Percentiles rank a stretch among this genome's conserved stretches.
Evolutionary conservation across 2,329 filamentous ascomycete species (phyloP).

Genomic region (Dendrostoma leiphaemia): DNA sequence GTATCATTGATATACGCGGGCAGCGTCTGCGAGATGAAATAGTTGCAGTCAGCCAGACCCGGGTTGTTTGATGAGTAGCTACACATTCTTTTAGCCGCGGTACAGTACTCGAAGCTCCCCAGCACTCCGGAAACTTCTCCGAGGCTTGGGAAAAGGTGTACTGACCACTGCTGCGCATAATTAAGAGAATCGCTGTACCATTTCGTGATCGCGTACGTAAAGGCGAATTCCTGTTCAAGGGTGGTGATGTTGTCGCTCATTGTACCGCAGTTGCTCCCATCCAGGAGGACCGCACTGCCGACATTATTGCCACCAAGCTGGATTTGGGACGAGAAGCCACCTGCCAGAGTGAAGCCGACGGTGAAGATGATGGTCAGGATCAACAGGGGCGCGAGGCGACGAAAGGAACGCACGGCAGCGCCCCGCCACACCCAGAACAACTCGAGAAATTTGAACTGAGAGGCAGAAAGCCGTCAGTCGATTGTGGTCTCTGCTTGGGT

Average conservation of each 20-base stretch:
- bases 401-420: neutral
- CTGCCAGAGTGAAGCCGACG: constrained; percentile 1
- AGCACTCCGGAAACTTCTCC: too few relatives aligned
- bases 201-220: neutral
- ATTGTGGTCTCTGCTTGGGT: too few relatives aligned
- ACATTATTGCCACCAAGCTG: neutral
- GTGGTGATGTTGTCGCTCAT: neutral
- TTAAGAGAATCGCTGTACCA: neutral
- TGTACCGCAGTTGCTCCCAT: constrained; percentile 4
- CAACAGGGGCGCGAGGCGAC: neutral
- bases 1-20: neutral
- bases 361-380: neutral
- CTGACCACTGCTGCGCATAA: constrained; percentile 20
- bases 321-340: constrained; percentile 7
- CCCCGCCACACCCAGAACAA: constrained; percentile 1
- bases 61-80: constrained; percentile 21
- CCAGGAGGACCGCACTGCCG: constrained; percentile 9
- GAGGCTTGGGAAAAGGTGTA: too few relatives aligned
- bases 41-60: constrained; percentile 1
- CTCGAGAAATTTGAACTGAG: neutral
- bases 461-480: neutral
- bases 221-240: neutral
- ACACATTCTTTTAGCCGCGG: too few relatives aligned
- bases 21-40: neutral
- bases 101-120: too few relatives aligned